Evolutionary conservation across 139 green algal species (phyloP), one percentile per base, ranked within the genome.

Genomic region (Volvox reticuliferus): DNA sequence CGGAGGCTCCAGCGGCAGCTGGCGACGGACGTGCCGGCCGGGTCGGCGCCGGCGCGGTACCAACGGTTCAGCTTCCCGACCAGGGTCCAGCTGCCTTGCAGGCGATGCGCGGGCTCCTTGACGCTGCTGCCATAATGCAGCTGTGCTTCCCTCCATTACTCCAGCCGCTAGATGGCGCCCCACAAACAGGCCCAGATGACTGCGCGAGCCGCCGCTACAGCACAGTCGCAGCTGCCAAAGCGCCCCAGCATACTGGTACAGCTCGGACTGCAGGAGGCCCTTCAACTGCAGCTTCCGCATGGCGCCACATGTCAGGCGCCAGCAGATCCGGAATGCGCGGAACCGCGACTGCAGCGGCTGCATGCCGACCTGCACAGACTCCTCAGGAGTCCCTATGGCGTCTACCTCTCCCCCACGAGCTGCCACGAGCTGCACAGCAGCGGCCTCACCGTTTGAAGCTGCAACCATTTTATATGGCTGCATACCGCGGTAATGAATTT

Each of bases 251-350:
- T 90, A 75, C 73, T 76, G 16, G 9, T 90, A 30, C 71, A 16
- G 30, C 50, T 75, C 50, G 21, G 71, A 84, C 44, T 83, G 50
- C 37, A 90, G 86, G 50, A 75, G 33, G 21, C 73, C 50, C n/a
- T 12, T 12, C n/a, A 44, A 18, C 50, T 36, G n/a, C 50, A 90
- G 86, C 73, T 83, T 84, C 21, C 30, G 28, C 30, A 90, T 44
- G 6, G 71, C 44, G 9, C 50, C 73, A 16, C 20, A 50, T 55
- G n/a, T 21, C 71, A 90, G 73, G 24, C 86, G 73, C 86, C 86
- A 90, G 86, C 86, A 90, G 20, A 90, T 19, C 26, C 86, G 86
- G 73, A 84, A 90, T 0, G 86, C 65, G 35, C 73, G 86, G 36
- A 36, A 21, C 81, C 13, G n/a, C 12, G 61, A 16, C 55, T 61